A percentile compares a stretch with the other conserved stretches of the same genome.
phyloP scores from a whole-genome alignment of 345 rosid genomes.

The Salix purpurea region DNA sequence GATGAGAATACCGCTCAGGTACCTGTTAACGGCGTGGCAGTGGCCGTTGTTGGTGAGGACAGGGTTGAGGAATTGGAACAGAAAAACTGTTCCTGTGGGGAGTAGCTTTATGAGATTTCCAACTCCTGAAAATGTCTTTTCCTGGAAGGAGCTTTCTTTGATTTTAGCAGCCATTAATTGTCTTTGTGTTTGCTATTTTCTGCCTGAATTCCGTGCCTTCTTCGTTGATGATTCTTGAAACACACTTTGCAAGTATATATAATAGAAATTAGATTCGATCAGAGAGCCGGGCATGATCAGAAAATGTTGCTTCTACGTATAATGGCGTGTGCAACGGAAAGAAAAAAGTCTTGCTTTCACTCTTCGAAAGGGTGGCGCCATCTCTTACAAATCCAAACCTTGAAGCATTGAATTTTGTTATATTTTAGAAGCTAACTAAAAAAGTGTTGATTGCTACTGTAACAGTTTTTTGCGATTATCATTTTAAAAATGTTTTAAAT shows the following conservation, averaged over 20 bases:
- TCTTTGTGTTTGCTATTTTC: neutral
- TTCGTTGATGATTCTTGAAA: constrained; percentile 1
- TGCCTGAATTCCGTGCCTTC: too few species aligned
- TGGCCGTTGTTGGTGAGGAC: constrained; percentile 62
- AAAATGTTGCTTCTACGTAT: constrained; percentile 24
- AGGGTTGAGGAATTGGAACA: constrained; percentile 80
- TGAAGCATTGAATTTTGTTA: neutral
- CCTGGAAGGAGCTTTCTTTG: constrained; percentile 22
- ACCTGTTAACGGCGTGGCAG: constrained; percentile 50
- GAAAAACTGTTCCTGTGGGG: constrained; percentile 83
- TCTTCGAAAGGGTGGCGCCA: constrained; percentile 6
- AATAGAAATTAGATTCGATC: neutral
- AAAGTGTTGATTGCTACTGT: too few species aligned
- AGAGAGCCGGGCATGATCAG: neutral
- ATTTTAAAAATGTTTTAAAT: too few species aligned
- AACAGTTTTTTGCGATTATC: too few species aligned
- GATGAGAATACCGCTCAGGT: constrained; percentile 48
- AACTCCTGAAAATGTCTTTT: constrained; percentile 44
- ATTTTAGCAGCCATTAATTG: neutral
- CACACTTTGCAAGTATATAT: constrained; percentile 1
- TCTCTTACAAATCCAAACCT: constrained; percentile 1
- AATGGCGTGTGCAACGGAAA: constrained; percentile 3
- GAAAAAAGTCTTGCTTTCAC: constrained; percentile 17
- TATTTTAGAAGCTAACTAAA: neutral
- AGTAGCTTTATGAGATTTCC: constrained; percentile 79